These are phyloP conservation scores for Trichosphaerium sp. DNA, from an alignment of 78 protist genomes.

Conservation along the genomic window DNA sequence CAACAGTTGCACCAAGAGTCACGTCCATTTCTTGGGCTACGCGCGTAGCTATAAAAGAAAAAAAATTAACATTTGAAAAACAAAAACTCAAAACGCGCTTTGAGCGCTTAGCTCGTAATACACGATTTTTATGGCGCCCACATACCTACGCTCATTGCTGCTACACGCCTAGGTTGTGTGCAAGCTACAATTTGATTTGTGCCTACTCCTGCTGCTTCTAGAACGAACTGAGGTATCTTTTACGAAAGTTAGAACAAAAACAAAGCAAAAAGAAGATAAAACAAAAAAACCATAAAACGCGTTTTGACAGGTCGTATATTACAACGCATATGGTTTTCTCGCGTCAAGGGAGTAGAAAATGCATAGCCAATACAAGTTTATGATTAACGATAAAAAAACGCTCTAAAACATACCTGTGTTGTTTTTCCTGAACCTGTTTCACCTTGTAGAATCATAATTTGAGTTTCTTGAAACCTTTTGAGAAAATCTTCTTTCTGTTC, in stretches of 20 bases:
- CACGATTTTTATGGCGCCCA: too few relatives aligned
- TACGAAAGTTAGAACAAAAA: too few relatives aligned
- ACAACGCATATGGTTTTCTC: too few relatives aligned
- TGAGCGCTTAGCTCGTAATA: too few relatives aligned
- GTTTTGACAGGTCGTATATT: too few relatives aligned
- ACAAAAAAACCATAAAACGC: too few relatives aligned
- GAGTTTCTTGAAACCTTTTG: slow-evolving; percentile 44
- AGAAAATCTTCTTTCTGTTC: slow-evolving; percentile 62
- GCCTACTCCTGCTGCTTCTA: slow-evolving; percentile 47
- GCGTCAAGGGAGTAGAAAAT: too few relatives aligned
- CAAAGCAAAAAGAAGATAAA: too few relatives aligned
- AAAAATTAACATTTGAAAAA: too few relatives aligned
- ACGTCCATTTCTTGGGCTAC: slow-evolving; percentile 98
- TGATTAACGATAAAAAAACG: neutral
- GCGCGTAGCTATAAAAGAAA: slow-evolving; percentile 83
- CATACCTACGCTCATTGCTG: slow-evolving; percentile 81
- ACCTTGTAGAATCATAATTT: slow-evolving; percentile 87
- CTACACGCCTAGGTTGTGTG: slow-evolving; percentile 99
- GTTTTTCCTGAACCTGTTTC: slow-evolving; percentile 99
- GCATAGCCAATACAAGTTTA: neutral
- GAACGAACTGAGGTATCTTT: slow-evolving; percentile 52
- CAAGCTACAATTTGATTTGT: slow-evolving; percentile 68
- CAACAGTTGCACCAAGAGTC: slow-evolving; percentile 88
- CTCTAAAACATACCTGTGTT: slow-evolving; percentile 57
- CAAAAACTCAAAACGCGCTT: too few relatives aligned